Base-by-base conservation (phyloP, 2,329 filamentous ascomycete species). In the Ophiostoma sp. region DNA sequence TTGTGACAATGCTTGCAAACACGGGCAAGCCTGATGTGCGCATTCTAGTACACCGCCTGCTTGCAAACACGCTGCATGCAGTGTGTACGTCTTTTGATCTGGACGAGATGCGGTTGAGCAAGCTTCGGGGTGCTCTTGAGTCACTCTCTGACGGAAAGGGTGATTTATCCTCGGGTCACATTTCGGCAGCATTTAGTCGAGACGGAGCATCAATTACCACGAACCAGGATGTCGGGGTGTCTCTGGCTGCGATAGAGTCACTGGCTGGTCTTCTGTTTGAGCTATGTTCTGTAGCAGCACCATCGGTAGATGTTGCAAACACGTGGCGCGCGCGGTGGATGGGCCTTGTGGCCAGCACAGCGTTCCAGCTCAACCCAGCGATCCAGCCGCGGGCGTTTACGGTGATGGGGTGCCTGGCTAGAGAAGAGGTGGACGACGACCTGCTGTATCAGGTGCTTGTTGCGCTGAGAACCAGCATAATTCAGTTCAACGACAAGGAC, bases 341-440 rank as follows among this genome's bases (percentile, higher is more conserved):
- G 89, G 90, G 88, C 74, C 80, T 91, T 31, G 88, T 91, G 54
- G 88, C 89, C 20, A 91, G 89, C 76, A 91, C 88, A 11, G 89
- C 89, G 0, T 91, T 91, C 76, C 89, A 91, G 76, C 90, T 88
- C 76, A 91, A 91, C 75, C 89, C 88, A 10, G 88, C 89, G 1
- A 89, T 91, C 70, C 89, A 91, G 73, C 88, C 89, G 6, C 82
- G 87, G 27, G 89, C 89, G 1, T 91, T 91, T 74, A 85, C 87
- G 1, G 88, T 90, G 57, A 90, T 91, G 88, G 89, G 89, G 17
- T 90, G 88, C 74, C 79, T 91, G 11, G 88, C 89, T 33, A 83
- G 87, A n/a, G 88, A 90, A 75, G 88, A 90, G 76, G 88, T 91
- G 1, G 89, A 91, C 69, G 89, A 91, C 73, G 89, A 91, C 75